Conservation (phyloP, 441 rosid species). For the Biscutella laevigata region DNA sequence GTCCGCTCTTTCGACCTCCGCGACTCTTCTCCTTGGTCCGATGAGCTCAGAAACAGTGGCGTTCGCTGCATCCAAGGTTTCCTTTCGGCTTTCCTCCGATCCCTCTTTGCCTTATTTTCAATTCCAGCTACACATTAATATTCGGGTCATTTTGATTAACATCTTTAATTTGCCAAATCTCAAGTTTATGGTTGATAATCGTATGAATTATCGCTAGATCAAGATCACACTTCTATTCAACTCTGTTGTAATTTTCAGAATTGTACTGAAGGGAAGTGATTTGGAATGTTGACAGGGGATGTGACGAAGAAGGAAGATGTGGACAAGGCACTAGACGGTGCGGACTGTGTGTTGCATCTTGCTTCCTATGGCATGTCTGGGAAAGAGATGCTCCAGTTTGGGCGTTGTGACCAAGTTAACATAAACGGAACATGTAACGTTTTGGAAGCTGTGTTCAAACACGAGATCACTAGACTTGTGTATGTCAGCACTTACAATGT, state of each 20-base stretch:
- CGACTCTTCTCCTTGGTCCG: slow-evolving; percentile 58
- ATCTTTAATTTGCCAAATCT: not conserved
- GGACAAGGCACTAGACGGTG: slow-evolving; percentile 54
- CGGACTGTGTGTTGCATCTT: slow-evolving; percentile 77
- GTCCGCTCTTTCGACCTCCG: slow-evolving; percentile 77
- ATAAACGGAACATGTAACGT: slow-evolving; percentile 75
- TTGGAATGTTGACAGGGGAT: slow-evolving; percentile 41
- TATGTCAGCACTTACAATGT: slow-evolving; percentile 89
- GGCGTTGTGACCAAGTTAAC: slow-evolving; percentile 72
- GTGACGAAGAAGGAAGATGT: slow-evolving; percentile 49
- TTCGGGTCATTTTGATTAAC: not conserved
- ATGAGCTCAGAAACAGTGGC: slow-evolving; percentile 38
- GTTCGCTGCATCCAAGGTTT: slow-evolving; percentile 70
- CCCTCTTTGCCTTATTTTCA: not conserved
- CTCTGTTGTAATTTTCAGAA: too few species aligned
- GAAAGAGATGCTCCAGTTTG: slow-evolving; percentile 80
- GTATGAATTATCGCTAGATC: too few species aligned
- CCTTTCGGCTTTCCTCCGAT: not conserved
- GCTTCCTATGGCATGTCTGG: slow-evolving; percentile 94
- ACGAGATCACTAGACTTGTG: slow-evolving; percentile 59
- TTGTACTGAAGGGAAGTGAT: too few species aligned
- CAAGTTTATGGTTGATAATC: not conserved
- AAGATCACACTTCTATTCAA: not conserved
- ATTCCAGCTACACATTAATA: too few species aligned
- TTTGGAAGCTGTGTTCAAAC: slow-evolving; percentile 56